These are phyloP conservation scores for Rhododendron vialii DNA, from an alignment of 148 eudicot genomes.

Conservation along the genomic window DNA sequence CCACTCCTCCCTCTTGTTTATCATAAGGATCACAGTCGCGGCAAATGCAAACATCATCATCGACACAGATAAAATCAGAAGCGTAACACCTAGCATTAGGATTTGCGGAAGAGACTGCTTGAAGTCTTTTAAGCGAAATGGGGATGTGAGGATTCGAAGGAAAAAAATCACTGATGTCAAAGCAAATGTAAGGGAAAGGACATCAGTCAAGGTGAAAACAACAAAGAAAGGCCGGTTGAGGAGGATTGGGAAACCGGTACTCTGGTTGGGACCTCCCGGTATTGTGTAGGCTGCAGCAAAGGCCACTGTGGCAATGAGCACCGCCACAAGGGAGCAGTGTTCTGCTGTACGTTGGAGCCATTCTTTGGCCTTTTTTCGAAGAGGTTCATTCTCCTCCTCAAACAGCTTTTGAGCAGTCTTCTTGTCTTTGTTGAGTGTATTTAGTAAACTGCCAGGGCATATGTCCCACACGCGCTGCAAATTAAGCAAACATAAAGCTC, in stretches of 20 bases:
- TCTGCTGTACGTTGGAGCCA: constrained; percentile 8
- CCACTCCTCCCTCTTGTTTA: neutral
- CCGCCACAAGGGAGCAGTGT: constrained; percentile 3
- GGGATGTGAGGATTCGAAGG: constrained; percentile 3
- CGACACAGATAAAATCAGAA: neutral
- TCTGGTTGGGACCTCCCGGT: constrained; percentile 7
- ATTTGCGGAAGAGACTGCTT: neutral
- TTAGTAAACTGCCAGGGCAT: neutral
- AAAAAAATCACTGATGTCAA: neutral
- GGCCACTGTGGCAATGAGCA: constrained; percentile 14
- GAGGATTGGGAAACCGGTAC: constrained; percentile 4
- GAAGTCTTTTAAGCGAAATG: neutral
- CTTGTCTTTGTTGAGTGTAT: neutral
- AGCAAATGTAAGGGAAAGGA: constrained; percentile 8
- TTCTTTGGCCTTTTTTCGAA: neutral
- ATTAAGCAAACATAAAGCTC: neutral
- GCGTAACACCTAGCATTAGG: constrained; percentile 1
- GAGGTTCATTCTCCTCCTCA: neutral
- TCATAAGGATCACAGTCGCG: constrained; percentile 2
- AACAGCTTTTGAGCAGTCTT: neutral
- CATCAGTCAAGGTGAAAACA: constrained; percentile 11
- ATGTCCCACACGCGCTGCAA: neutral
- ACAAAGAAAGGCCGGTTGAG: constrained; percentile 7
- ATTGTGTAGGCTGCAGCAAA: constrained; percentile 13
- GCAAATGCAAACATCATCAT: constrained; percentile 14